Conservation (phyloP, 2,329 filamentous ascomycete genomes). For the Fusarium metavorans region DNA sequence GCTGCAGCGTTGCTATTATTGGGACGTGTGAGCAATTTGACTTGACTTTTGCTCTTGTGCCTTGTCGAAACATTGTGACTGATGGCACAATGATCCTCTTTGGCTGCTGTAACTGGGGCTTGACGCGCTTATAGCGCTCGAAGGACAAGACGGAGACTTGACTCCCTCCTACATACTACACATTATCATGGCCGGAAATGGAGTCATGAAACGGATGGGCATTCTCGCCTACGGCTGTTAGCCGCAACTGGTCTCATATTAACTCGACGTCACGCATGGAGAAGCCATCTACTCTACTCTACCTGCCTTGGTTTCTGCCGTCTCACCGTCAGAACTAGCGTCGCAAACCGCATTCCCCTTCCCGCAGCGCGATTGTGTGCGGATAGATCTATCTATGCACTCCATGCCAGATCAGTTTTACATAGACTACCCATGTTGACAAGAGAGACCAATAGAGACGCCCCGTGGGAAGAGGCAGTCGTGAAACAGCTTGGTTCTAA, state of each 20-base stretch:
- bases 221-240: conserved; percentile 23
- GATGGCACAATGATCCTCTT: neutral
- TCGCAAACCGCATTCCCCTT: neutral
- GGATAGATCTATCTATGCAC: conserved; percentile 6
- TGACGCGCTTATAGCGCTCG: neutral
- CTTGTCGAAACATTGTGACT: conserved; percentile 13
- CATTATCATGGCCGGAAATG: conserved; percentile 13
- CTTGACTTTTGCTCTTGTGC: conserved; percentile 8
- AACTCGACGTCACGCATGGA: conserved; percentile 1
- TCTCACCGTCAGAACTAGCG: conserved; percentile 2
- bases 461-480: neutral
- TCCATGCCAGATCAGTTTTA: conserved; percentile 8
- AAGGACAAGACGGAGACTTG: neutral
- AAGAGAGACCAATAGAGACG: neutral
- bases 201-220: conserved; percentile 23
- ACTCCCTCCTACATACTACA: neutral
- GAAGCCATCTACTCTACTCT: neutral
- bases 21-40: conserved; percentile 6
- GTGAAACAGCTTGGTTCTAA: conserved; percentile 4
- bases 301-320: neutral
- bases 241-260: conserved; percentile 23
- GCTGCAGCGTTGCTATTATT: conserved; percentile 34
- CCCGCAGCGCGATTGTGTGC: neutral
- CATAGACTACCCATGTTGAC: neutral
- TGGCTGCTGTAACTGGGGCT: neutral